A percentile compares a stretch with the other conserved stretches of the same genome.
Evolutionary conservation across 495 filamentous ascomycete species (phyloP).

Genomic region (Bombardia bombarda): DNA sequence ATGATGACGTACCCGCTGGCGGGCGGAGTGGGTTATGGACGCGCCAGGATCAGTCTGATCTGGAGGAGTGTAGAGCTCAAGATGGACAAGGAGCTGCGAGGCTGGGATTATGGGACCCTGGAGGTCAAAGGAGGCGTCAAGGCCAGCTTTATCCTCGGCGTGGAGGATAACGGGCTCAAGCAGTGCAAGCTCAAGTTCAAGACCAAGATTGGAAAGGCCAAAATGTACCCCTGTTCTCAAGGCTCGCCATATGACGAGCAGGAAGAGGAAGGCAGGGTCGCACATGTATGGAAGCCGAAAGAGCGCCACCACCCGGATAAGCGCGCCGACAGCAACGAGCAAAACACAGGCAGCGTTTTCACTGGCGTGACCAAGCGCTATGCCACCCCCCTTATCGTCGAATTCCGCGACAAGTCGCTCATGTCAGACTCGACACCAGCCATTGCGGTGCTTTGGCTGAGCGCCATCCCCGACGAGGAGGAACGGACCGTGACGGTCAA

Average conservation of each 20-base stretch:
- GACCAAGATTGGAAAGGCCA: slow-evolving; percentile 43
- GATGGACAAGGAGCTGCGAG: slow-evolving; percentile 43
- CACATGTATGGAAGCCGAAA: slow-evolving; percentile 21
- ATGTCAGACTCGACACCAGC: slow-evolving; percentile 47
- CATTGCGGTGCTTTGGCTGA: slow-evolving; percentile 59
- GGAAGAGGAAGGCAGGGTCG: neutral
- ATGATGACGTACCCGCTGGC: slow-evolving; percentile 52
- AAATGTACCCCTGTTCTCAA: too few relatives aligned
- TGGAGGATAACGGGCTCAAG: slow-evolving; percentile 33
- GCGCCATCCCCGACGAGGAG: slow-evolving; percentile 57
- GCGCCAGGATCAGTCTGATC: slow-evolving; percentile 55
- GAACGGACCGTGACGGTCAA: slow-evolving; percentile 43
- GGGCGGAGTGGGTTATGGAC: slow-evolving; percentile 63
- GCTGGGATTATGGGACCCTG: slow-evolving; percentile 61
- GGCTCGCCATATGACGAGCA: slow-evolving; percentile 20
- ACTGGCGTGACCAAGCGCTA: slow-evolving; percentile 58
- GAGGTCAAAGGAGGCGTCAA: slow-evolving; percentile 38
- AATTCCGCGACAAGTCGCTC: slow-evolving; percentile 46
- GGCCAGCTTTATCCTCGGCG: slow-evolving; percentile 5
- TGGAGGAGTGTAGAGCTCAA: slow-evolving; percentile 59
- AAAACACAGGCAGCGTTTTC: too few relatives aligned
- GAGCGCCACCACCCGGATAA: too few relatives aligned
- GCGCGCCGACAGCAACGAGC: too few relatives aligned
- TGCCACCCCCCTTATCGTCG: slow-evolving; percentile 47
- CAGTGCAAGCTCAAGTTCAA: slow-evolving; percentile 46